Evolutionary conservation across 371 early-diverging fungal genomes (phyloP).

Genomic region (Haplosporangium sp.): DNA sequence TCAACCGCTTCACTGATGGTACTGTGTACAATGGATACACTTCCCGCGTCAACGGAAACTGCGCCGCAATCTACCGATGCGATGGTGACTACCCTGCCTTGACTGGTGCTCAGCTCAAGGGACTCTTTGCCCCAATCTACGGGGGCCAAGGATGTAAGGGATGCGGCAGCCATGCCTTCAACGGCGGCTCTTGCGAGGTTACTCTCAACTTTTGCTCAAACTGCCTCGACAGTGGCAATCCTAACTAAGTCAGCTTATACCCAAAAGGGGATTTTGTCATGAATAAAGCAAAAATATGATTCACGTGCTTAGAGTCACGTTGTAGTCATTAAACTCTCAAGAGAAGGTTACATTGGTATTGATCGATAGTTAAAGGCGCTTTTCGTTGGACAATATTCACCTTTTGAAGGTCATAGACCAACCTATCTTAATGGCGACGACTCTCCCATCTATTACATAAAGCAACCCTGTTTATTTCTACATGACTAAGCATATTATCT

Average conservation of each 20-base stretch:
- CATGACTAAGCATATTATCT: no score
- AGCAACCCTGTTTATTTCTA: no score
- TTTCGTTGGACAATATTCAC: no score
- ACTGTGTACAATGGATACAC: constrained; percentile 29
- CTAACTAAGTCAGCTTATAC: constrained; percentile 13
- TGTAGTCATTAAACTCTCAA: no score
- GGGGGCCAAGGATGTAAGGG: constrained; percentile 45
- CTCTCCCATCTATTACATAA: no score
- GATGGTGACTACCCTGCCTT: constrained; percentile 20
- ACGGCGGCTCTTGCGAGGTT: constrained; percentile 38
- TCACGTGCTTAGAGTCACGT: no score
- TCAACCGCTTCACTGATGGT: constrained; percentile 25
- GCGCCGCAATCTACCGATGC: constrained; percentile 40
- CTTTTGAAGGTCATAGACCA: no score
- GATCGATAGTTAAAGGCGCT: no score
- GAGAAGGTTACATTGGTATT: no score
- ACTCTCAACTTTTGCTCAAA: constrained; percentile 34
- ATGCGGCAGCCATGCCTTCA: constrained; percentile 45
- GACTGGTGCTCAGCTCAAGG: constrained; percentile 31
- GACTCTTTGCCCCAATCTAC: constrained; percentile 29
- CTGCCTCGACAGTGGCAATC: constrained; percentile 31
- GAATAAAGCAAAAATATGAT: neutral
- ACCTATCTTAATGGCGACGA: no score
- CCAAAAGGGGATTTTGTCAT: no score
- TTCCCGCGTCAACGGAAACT: constrained; percentile 27